Base-by-base conservation (phyloP, 176 grass and related monocot species). In the Juncus inflexus region DNA sequence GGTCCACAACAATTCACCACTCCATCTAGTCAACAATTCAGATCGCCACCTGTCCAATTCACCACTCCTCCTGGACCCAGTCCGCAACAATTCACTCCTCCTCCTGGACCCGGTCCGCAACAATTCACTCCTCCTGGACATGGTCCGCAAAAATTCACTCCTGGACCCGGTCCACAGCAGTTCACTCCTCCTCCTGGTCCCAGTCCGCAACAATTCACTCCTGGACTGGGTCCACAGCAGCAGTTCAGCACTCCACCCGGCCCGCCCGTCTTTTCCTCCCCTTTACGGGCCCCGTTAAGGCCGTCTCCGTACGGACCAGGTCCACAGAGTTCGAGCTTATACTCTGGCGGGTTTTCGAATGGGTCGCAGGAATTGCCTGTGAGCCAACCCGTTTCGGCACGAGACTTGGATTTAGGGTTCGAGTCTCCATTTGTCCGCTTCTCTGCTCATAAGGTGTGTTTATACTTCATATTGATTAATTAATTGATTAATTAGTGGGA, bases 221-320 rank as follows among this genome's bases (percentile, higher is more conserved):
- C 50, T 69, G 51, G 3, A 52, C 51, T 69, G 66, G 64, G 67
- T 55, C 76, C 14, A 58, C 64, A 5, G 67, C 43, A 72, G 50
- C 94, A 90, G 7, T 91, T 99, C 77, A 99, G 83, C 71, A 90
- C 85, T 19, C 94, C 94, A 50, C 94, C 88, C 0, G 88, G 85
- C 6, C 94, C 94, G 39, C 94, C 94, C 1, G 64, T 86, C 12
- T 99, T 99, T 80, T 92, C 94, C 9, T 84, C 88, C 43, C 94
- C 88, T 52, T 47, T 99, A 51, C 88, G 80, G 16, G 83, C 89
- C 74, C 87, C 92, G 36, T 84, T 91, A 66, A 79, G 74, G 58
- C 52, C 92, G 28, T 81, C 92, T 38, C 87, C 92, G 6, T 69
- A 47, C 9, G 43, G 43, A 47, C 43, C 78, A 3, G 83, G 87